Percentiles rank a stretch among this genome's conserved stretches.
These are phyloP conservation scores for Ambrosiella xylebori DNA, from an alignment of 2,329 filamentous ascomycete genomes.

Conservation along the genomic window DNA sequence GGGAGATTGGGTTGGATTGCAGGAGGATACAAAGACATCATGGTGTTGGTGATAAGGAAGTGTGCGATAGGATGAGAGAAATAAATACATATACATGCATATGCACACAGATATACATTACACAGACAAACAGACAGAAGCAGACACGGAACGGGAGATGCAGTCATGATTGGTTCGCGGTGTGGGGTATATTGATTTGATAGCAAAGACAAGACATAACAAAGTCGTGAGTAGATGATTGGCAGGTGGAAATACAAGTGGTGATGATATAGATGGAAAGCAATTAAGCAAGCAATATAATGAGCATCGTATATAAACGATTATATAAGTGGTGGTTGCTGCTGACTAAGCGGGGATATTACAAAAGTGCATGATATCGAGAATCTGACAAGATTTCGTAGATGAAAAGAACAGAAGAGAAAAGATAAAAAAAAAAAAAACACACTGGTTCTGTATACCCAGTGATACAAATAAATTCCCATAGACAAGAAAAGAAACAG, in stretches of 20 bases:
- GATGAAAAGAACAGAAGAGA: constrained; percentile 4
- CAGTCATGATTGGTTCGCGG: background rate
- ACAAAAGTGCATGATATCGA: background rate
- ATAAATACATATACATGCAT: no score
- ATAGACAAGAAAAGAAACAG: no score
- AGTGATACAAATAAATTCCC: background rate
- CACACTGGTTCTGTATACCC: constrained; percentile 3
- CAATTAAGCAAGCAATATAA: background rate
- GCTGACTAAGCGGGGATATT: background rate
- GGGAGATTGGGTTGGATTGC: no score
- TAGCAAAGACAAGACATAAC: background rate
- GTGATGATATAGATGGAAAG: background rate
- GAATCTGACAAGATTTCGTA: no score
- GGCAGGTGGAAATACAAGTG: background rate
- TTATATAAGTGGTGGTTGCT: no score
- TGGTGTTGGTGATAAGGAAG: no score
- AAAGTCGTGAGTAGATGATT: background rate
- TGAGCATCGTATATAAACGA: background rate
- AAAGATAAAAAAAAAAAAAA: constrained; percentile 3
- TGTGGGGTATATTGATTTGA: background rate
- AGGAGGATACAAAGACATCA: no score
- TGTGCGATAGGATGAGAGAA: no score
- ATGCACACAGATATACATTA: no score
- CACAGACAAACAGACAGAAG: no score
- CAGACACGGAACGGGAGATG: no score